These are phyloP conservation scores for Cyberlindnera amylophila DNA, from an alignment of 805 yeast species.

Conservation along the genomic window DNA sequence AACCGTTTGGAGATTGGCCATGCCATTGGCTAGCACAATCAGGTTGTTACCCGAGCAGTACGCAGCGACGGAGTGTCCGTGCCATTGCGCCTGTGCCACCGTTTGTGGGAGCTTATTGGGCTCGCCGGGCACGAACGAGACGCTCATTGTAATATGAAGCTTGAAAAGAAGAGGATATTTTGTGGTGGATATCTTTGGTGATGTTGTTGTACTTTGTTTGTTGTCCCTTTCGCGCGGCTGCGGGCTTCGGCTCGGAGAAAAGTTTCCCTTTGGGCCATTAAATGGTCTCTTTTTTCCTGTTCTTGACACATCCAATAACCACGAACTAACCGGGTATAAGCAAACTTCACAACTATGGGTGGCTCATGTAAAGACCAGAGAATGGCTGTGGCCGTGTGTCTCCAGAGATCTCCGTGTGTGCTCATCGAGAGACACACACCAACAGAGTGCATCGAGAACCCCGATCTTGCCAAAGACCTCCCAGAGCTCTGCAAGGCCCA, in stretches of 20 bases:
- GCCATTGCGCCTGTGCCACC: constrained; percentile 62
- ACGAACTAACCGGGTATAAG: too few relatives aligned
- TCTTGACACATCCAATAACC: too few relatives aligned
- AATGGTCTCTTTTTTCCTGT: too few relatives aligned
- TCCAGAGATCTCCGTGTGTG: constrained; percentile 96
- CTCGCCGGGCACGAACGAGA: constrained; percentile 81
- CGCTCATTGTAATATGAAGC: constrained; percentile 39
- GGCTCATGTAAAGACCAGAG: constrained; percentile 84
- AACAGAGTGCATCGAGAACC: constrained; percentile 78
- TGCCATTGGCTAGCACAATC: constrained; percentile 54
- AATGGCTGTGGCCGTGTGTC: constrained; percentile 91
- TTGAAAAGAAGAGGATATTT: background rate
- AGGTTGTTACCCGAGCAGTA: constrained; percentile 90
- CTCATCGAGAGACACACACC: constrained; percentile 87
- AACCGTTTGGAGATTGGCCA: constrained; percentile 66
- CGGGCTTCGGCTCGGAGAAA: background rate
- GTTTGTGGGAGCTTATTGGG: constrained; percentile 59
- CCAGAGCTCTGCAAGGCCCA: constrained; percentile 89
- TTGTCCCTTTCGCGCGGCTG: too few relatives aligned
- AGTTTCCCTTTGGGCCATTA: background rate
- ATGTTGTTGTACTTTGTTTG: background rate
- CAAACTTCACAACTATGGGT: constrained; percentile 10
- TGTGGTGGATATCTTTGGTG: background rate
- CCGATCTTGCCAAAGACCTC: constrained; percentile 66
- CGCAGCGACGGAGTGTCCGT: constrained; percentile 49